Evolutionary conservation across 805 yeast genomes (phyloP).

Genomic region (Priceomyces castillae): DNA sequence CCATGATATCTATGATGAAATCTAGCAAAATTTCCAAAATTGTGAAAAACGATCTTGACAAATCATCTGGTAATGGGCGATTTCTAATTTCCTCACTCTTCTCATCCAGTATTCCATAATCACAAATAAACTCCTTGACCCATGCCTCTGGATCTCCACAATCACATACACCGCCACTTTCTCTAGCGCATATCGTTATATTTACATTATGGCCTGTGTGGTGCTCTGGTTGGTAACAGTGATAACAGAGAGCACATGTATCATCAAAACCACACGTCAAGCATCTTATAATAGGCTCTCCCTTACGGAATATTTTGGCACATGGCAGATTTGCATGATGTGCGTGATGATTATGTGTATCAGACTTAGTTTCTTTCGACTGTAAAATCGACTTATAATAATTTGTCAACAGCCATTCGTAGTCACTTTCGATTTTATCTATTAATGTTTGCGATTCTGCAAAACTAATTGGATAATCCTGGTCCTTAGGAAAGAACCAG

Average conservation of each 20-base stretch:
- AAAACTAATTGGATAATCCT: constrained; percentile 11
- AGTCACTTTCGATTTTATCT: constrained; percentile 20
- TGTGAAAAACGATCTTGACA: constrained; percentile 33
- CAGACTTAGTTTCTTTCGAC: constrained; percentile 16
- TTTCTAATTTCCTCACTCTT: constrained; percentile 6
- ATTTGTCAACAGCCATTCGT: constrained; percentile 32
- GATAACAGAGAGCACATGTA: constrained; percentile 77
- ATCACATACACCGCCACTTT: constrained; percentile 80
- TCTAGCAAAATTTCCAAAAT: constrained; percentile 53
- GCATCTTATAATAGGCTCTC: constrained; percentile 82
- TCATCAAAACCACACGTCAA: constrained; percentile 75
- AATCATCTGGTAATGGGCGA: constrained; percentile 40
- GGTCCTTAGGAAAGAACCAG: constrained; percentile 34
- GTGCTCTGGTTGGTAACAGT: constrained; percentile 66
- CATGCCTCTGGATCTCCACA: constrained; percentile 91
- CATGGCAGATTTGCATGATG: constrained; percentile 69
- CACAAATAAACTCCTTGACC: constrained; percentile 54
- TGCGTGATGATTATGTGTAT: constrained; percentile 29
- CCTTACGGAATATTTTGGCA: constrained; percentile 65
- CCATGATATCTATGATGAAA: constrained; percentile 59
- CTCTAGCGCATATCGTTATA: constrained; percentile 59
- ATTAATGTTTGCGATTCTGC: constrained; percentile 8
- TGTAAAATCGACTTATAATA: constrained; percentile 21
- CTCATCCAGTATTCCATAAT: constrained; percentile 18
- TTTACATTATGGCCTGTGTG: constrained; percentile 75